Conservation (phyloP, 371 early-diverging fungal genomes). For the Mucor irregularis region DNA sequence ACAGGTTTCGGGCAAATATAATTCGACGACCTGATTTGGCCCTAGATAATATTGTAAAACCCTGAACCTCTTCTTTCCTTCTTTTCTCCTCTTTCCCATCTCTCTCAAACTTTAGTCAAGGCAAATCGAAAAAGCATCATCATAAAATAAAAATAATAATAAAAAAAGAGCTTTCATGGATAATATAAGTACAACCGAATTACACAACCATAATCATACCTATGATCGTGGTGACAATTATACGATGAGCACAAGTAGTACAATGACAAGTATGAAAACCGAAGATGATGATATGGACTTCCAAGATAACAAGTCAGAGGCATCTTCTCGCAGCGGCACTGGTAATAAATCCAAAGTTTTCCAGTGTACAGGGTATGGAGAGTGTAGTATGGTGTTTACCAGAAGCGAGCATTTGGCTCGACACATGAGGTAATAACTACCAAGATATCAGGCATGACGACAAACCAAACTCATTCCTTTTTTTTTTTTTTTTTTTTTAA, state of each 20-base stretch:
- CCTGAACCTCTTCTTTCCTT: slow-evolving; percentile 11
- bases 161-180: neutral
- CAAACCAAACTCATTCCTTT: neutral
- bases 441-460: slow-evolving; percentile 24
- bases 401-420: slow-evolving; percentile 56
- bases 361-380: slow-evolving; percentile 53
- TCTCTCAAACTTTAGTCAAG: too few species aligned
- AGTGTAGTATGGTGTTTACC: slow-evolving; percentile 57
- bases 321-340: slow-evolving; percentile 1
- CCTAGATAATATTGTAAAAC: slow-evolving; percentile 17
- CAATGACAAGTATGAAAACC: neutral
- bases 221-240: neutral
- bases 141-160: neutral
- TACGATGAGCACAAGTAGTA: neutral
- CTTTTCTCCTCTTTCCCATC: neutral
- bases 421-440: slow-evolving; percentile 20
- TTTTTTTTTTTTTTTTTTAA: neutral
- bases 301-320: slow-evolving; percentile 12
- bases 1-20: slow-evolving; percentile 27
- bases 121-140: neutral
- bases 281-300: slow-evolving; percentile 14
- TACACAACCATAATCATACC: slow-evolving; percentile 6
- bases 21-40: slow-evolving; percentile 25
- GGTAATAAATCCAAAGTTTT: slow-evolving; percentile 27
- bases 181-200: slow-evolving; percentile 11